Conservation (phyloP, 768 basidiomycete species). For the Mrakia hoshinonis region DNA sequence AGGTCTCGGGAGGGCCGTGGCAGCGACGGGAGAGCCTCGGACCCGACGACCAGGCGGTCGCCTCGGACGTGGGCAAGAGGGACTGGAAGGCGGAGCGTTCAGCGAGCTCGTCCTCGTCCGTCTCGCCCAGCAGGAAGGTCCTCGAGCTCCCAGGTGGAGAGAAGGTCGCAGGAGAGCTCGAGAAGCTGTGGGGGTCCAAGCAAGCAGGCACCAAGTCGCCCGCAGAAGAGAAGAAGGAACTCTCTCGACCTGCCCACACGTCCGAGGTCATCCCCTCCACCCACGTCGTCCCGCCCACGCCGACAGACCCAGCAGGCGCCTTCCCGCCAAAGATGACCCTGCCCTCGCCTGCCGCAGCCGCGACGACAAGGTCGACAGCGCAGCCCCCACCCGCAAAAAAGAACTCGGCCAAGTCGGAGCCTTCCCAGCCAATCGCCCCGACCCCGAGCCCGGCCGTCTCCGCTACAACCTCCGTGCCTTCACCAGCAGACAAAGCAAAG, state of each 20-base stretch:
- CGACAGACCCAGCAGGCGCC: not conserved
- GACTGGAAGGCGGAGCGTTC: slow-evolving; percentile 3
- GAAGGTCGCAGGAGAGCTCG: slow-evolving; percentile 6
- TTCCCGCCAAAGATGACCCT: not conserved
- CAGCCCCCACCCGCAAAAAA: not conserved
- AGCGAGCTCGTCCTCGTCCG: not conserved
- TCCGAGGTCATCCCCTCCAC: not conserved
- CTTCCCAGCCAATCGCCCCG: not conserved
- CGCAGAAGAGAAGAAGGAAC: not conserved
- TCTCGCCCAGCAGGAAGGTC: slow-evolving; percentile 6
- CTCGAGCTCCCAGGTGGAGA: slow-evolving; percentile 7
- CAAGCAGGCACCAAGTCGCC: not conserved
- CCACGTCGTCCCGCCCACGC: not conserved
- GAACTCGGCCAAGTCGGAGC: not conserved
- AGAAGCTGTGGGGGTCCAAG: slow-evolving; percentile 7
- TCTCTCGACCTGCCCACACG: not conserved
- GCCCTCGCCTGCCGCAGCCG: not conserved
- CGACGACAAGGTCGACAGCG: not conserved
- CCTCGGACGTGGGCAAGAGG: not conserved
- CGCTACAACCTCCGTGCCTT: not conserved
- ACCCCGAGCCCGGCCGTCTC: not conserved
- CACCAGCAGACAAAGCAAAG: not conserved
- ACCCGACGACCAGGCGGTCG: not conserved
- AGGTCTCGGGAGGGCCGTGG: not conserved
- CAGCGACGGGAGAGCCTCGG: not conserved